These are phyloP conservation scores for Pseudocercospora vitis DNA, from an alignment of 2,329 filamentous ascomycete species.

Conservation along the genomic window DNA sequence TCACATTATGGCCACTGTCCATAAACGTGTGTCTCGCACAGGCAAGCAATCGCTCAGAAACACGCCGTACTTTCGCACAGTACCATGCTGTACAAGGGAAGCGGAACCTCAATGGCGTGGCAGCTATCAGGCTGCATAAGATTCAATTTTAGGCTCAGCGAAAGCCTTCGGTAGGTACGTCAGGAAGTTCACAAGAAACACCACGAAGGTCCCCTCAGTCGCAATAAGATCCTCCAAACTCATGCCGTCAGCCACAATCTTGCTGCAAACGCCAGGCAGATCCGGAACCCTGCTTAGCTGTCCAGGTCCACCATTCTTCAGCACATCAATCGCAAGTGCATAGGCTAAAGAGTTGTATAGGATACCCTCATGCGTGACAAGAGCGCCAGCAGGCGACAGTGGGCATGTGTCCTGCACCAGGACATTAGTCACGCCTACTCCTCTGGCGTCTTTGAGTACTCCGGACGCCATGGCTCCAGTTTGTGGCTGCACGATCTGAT, in stretches of 20 bases:
- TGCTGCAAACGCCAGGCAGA: neutral
- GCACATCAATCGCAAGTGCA: conserved; percentile 7
- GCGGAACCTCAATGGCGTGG: too few relatives aligned
- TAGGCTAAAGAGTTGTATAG: conserved; percentile 14
- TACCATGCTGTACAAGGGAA: too few relatives aligned
- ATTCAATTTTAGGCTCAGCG: conserved; percentile 8
- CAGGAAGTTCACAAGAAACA: conserved; percentile 12
- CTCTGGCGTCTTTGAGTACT: conserved; percentile 44
- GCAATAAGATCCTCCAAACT: conserved; percentile 12
- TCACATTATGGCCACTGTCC: too few relatives aligned
- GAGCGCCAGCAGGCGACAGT: conserved; percentile 6
- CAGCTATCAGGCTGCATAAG: conserved; percentile 8
- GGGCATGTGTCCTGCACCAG: conserved; percentile 12
- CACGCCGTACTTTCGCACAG: too few relatives aligned
- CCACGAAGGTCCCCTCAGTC: conserved; percentile 8
- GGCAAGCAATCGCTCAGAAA: too few relatives aligned
- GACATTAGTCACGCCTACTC: conserved; percentile 46
- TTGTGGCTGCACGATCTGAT: conserved; percentile 57
- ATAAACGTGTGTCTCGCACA: too few relatives aligned
- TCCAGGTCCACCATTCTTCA: conserved; percentile 12
- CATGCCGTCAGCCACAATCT: conserved; percentile 11
- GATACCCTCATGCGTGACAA: conserved; percentile 14
- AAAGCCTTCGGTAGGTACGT: conserved; percentile 10
- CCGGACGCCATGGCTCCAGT: conserved; percentile 50
- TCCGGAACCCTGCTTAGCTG: neutral